Conservation (phyloP, 495 filamentous ascomycete species). For the Pseudevernia furfuracea region DNA sequence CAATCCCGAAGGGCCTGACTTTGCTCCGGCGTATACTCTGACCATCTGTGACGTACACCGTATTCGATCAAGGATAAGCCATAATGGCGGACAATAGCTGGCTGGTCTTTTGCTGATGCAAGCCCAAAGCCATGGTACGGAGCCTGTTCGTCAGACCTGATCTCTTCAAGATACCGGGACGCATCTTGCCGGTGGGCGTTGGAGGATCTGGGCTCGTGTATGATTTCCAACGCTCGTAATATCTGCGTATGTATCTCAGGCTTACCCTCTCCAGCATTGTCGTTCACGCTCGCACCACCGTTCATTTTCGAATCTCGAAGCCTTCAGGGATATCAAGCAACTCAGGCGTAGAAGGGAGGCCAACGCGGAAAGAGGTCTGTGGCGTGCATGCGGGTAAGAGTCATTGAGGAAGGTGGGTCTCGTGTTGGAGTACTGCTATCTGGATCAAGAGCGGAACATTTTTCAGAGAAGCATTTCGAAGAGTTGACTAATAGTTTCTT, state of each 20-base stretch:
- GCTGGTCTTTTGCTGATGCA: conserved; percentile 61
- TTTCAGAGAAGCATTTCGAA: background rate
- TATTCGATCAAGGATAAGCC: conserved; percentile 86
- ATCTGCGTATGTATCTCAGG: conserved; percentile 43
- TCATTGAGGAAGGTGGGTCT: conserved; percentile 6
- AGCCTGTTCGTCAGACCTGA: conserved; percentile 69
- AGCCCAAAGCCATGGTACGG: conserved; percentile 80
- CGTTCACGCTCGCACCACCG: conserved; percentile 2
- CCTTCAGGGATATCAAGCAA: background rate
- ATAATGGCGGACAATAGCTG: conserved; percentile 82
- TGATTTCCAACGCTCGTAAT: conserved; percentile 71
- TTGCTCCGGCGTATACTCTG: conserved; percentile 57
- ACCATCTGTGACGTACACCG: conserved; percentile 74
- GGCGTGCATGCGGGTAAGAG: background rate
- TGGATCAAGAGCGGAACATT: background rate
- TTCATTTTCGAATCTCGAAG: conserved; percentile 7
- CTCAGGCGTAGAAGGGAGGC: background rate
- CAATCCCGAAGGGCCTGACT: conserved; percentile 57
- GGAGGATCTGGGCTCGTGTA: conserved; percentile 72
- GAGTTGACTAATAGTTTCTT: background rate
- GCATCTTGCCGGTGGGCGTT: conserved; percentile 83
- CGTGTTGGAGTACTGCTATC: background rate
- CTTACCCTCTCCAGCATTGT: conserved; percentile 5
- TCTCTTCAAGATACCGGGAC: conserved; percentile 69
- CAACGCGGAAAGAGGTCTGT: conserved; percentile 1